These are phyloP conservation scores for Dentipellis fragilis DNA, from an alignment of 768 basidiomycete genomes.

Conservation along the genomic window DNA sequence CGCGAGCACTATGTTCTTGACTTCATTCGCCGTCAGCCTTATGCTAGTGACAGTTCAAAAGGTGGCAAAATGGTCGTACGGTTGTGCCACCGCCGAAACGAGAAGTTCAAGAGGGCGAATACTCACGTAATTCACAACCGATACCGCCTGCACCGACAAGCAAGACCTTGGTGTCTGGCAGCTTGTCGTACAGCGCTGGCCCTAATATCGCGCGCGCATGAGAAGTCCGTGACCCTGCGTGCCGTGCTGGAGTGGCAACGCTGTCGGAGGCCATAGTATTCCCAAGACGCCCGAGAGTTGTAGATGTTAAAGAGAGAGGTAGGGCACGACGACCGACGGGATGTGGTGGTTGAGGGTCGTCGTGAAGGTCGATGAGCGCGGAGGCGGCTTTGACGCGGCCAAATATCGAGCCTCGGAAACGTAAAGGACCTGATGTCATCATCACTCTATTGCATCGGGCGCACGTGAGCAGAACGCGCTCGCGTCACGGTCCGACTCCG, in stretches of 20 bases:
- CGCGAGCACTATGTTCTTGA: slow-evolving; percentile 91
- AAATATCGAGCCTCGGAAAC: neutral
- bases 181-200: slow-evolving; percentile 48
- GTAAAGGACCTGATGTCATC: too few relatives aligned
- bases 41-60: too few relatives aligned
- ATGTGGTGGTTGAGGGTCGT: too few relatives aligned
- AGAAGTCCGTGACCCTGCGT: slow-evolving; percentile 10
- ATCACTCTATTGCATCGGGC: too few relatives aligned
- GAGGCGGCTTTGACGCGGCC: too few relatives aligned
- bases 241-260: neutral
- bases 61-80: neutral
- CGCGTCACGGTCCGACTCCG: too few relatives aligned
- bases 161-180: slow-evolving; percentile 61
- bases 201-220: slow-evolving; percentile 80
- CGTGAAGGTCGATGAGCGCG: too few relatives aligned
- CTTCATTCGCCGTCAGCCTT: slow-evolving; percentile 27
- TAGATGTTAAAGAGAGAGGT: too few relatives aligned
- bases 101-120: neutral
- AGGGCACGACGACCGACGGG: too few relatives aligned
- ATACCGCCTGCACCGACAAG: slow-evolving; percentile 96
- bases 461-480: too few relatives aligned
- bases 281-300: too few relatives aligned
- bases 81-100: neutral
- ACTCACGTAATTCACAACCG: slow-evolving; percentile 88
- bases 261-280: neutral